phyloP scores from a whole-genome alignment of 495 filamentous ascomycete species.

The Aspergillus affinis region DNA sequence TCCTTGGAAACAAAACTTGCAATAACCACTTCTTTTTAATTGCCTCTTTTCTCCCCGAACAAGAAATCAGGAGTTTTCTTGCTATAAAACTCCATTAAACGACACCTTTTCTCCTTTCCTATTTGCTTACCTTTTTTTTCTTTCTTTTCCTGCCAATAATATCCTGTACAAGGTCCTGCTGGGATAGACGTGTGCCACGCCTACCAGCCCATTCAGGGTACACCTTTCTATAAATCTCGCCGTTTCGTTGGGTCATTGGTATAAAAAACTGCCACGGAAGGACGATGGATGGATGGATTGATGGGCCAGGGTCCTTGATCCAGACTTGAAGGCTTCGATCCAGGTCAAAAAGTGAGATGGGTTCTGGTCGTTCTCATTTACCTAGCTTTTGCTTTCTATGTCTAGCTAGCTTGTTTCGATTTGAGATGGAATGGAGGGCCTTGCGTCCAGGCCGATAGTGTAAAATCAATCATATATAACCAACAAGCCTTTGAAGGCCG shows the following conservation, averaged over 20 bases:
- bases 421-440: conserved; percentile 1
- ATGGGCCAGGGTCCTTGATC: not conserved
- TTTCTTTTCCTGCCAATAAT: not conserved
- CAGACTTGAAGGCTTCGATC: not conserved
- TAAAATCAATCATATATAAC: conserved; percentile 15
- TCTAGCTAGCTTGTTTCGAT: not conserved
- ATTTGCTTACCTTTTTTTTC: not conserved
- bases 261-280: conserved; percentile 1
- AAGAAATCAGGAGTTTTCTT: not conserved
- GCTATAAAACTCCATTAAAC: not conserved
- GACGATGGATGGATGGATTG: not conserved
- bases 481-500: conserved; percentile 4
- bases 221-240: conserved; percentile 1
- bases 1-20: not conserved
- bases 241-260: conserved; percentile 9
- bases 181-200: not conserved
- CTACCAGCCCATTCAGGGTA: not conserved
- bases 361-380: not conserved
- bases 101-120: not conserved
- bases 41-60: not conserved
- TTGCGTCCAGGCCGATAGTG: conserved; percentile 8
- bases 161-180: not conserved
- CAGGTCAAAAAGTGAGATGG: not conserved
- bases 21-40: not conserved
- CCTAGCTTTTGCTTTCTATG: not conserved